These are phyloP conservation scores for Phytophthora brassicae DNA, from an alignment of 352 stramenopile genomes.

Conservation along the genomic window DNA sequence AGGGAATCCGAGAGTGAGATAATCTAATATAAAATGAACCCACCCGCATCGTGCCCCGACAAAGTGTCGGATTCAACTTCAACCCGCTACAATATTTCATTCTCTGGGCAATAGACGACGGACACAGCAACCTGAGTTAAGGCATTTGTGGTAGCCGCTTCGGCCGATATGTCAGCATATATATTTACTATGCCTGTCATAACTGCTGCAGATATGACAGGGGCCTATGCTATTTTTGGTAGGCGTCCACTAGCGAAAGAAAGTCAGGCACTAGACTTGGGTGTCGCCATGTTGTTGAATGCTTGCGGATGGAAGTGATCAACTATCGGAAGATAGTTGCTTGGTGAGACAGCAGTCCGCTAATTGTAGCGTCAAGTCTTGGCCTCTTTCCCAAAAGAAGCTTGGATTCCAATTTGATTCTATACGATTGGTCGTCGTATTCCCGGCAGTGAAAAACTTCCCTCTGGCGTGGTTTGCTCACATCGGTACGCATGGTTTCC, in stretches of 20 bases:
- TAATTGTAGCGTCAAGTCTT: slow-evolving; percentile 1
- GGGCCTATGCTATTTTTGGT: too few relatives aligned
- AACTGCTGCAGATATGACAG: too few relatives aligned
- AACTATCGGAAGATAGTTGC: neutral
- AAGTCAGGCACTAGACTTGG: neutral
- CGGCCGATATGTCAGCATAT: too few relatives aligned
- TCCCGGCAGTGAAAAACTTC: slow-evolving; percentile 13
- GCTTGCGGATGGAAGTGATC: neutral
- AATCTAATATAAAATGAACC: too few relatives aligned
- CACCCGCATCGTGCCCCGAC: too few relatives aligned
- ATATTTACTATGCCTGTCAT: too few relatives aligned
- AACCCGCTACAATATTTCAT: too few relatives aligned
- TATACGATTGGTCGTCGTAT: slow-evolving; percentile 23
- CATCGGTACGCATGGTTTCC: slow-evolving; percentile 14
- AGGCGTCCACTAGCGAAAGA: neutral
- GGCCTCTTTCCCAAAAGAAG: slow-evolving; percentile 9
- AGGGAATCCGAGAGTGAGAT: too few relatives aligned
- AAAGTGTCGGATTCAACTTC: too few relatives aligned
- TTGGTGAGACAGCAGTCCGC: neutral
- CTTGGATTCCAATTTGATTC: slow-evolving; percentile 26
- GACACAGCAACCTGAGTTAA: too few relatives aligned
- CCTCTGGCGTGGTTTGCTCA: slow-evolving; percentile 15
- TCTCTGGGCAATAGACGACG: too few relatives aligned
- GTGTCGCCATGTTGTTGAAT: neutral
- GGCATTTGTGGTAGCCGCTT: too few relatives aligned